Evolutionary conservation across 768 basidiomycete genomes (phyloP), one percentile per base, ranked within the genome.

Genomic region (Dioszegia crocea): DNA sequence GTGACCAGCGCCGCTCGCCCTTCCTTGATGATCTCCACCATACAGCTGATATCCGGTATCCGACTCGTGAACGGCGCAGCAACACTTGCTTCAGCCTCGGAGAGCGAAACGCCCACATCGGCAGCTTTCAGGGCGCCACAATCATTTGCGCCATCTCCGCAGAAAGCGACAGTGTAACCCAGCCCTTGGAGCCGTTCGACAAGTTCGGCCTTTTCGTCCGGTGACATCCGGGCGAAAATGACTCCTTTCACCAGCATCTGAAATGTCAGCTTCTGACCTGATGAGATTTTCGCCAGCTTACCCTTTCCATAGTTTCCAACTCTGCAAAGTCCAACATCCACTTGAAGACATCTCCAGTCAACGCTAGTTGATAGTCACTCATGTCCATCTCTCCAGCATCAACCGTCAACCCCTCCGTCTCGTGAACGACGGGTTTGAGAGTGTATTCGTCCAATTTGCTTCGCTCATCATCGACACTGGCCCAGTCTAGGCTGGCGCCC

Each of bases 251-350:
- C 88, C 19, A 99, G 85, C 91, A 99, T 96, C 94, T 97, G 46
- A 23, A 40, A 16, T 26, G 24, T 39, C 51, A 52, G 51, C 33
- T 52, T 43, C 5, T 43, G n/a, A 29, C 26, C 14, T 31, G 3
- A 3, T 16, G 3, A 8, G 29, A 30, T 4, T 29, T 3, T 24
- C 9, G 9, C 23, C 3, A 33, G 23, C 87, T 61, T 74, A 94
- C 93, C 51, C 93, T 83, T 68, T 98, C 91, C 63, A 98, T 77
- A 0, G 96, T 97, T 78, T 99, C 96, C 10, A 91, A 80, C 1
- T 94, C 86, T 0, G 90, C 92, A 77, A 90, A 84, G 72, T 93
- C 93, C 69, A 98, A 84, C 86, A 99, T 91, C 96, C 96, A 99
- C 44, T 89, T 84, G 80, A 99, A 99, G 31, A 94, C 86, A 69